Conservation (phyloP, 352 stramenopile species). For the Phytophthora pisi region DNA sequence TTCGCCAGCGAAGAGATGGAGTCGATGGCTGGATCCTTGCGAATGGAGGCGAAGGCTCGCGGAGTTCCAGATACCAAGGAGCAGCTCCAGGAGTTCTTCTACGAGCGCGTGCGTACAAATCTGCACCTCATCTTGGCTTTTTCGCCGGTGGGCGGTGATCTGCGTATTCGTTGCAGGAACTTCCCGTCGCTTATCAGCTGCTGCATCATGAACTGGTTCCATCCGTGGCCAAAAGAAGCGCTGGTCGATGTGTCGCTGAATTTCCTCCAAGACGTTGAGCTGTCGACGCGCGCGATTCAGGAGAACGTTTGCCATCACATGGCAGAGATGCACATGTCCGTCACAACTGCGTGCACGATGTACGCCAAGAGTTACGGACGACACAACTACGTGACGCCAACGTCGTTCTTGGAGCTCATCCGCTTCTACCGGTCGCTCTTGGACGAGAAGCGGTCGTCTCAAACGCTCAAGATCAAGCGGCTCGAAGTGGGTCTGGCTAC, state of each 20-base stretch:
- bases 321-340: constrained; percentile 90
- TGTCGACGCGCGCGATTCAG: constrained; percentile 71
- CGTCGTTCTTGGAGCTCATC: constrained; percentile 93
- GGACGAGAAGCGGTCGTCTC: constrained; percentile 52
- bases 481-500: constrained; percentile 87
- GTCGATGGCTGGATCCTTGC: constrained; percentile 75
- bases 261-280: constrained; percentile 82
- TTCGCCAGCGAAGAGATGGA: constrained; percentile 91
- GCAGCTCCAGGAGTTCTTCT: constrained; percentile 92
- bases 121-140: constrained; percentile 89
- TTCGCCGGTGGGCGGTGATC: constrained; percentile 75
- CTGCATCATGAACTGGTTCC: constrained; percentile 91
- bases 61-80: constrained; percentile 91
- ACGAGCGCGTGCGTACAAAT: constrained; percentile 86
- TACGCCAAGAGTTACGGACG: constrained; percentile 81
- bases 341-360: constrained; percentile 73
- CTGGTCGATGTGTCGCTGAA: constrained; percentile 87
- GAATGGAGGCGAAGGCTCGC: constrained; percentile 81
- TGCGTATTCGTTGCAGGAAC: constrained; percentile 79
- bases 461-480: constrained; percentile 71
- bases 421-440: constrained; percentile 91
- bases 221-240: constrained; percentile 90
- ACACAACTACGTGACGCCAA: constrained; percentile 94
- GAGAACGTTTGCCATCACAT: constrained; percentile 94
- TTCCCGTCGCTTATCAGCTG: constrained; percentile 81